Evolutionary conservation across 148 eudicot genomes (phyloP).

Genomic region (Rhododendron henanense): DNA sequence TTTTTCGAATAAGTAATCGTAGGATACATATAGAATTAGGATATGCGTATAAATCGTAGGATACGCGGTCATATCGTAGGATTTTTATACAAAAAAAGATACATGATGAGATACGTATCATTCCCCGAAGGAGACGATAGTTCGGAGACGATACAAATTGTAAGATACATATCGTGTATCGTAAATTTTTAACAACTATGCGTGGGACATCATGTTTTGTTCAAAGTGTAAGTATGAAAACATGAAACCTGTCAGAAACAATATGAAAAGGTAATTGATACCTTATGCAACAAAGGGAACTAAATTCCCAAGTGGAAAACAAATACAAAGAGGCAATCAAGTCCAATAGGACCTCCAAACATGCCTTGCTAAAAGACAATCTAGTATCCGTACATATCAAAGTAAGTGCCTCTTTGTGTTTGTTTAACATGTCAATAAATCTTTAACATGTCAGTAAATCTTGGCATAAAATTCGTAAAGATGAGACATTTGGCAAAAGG

Average conservation of each 20-base stretch:
- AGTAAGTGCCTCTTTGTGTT: not conserved
- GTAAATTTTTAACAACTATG: too few species aligned
- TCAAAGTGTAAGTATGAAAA: not conserved
- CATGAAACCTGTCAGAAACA: not conserved
- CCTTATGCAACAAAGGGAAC: not conserved
- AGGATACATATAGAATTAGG: too few species aligned
- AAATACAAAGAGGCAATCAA: not conserved
- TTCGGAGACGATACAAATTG: too few species aligned
- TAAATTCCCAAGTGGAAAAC: not conserved
- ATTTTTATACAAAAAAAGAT: too few species aligned
- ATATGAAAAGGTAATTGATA: not conserved
- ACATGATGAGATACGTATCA: too few species aligned
- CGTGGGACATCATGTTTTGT: too few species aligned
- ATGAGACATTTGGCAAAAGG: not conserved
- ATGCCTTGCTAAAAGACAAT: not conserved
- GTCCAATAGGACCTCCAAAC: not conserved
- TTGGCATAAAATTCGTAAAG: not conserved
- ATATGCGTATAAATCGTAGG: too few species aligned
- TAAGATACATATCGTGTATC: too few species aligned
- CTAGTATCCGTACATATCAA: not conserved
- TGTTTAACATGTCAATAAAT: not conserved
- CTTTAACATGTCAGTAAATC: not conserved
- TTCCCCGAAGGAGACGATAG: too few species aligned
- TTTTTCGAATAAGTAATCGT: too few species aligned
- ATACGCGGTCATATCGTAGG: too few species aligned